Evolutionary conservation across 768 basidiomycete genomes (phyloP), one percentile per base, ranked within the genome.

Genomic region (Solioccasus polychromus): DNA sequence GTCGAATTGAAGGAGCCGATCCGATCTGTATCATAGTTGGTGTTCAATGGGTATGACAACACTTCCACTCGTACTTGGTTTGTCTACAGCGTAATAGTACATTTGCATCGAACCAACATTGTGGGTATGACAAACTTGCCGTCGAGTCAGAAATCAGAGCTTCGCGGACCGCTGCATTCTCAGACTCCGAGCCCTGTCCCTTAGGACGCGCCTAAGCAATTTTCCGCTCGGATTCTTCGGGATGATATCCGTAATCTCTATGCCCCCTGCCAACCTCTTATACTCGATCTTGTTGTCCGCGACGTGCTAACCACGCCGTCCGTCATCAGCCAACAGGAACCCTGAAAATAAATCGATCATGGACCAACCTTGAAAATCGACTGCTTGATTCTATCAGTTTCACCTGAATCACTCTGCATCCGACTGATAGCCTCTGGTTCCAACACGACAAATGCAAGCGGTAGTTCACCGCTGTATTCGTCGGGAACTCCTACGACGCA

Each of bases 381-480:
- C 25, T 51, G 51, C 44, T 68, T 70, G 36, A 74, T 60, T 36
- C 63, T 58, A 3, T 68, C 62, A 1, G 55, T 68, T 22, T 66
- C 52, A 26, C 70, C 59, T 26, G 61, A 58, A 31, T 62, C 49
- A 18, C 71, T 24, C 25, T 44, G 45, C 28, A 68, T 65, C 35
- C 73, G 68, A 28, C 61, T 59, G 9, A 69, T 68, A 5, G 71
- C 66, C 12, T 69, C 68, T 5, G 61, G 53, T 36, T 66, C 66
- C 15, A 80, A 72, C 3, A 83, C 83, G 18, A 89, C 68, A 59
- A 78, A 89, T 8, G 88, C 87, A 42, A 85, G 56, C 1, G 88
- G 87, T 9, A 86, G 53, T 59, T 91, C 87, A n/a, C 88, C 86
- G 45, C 76, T 84, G 59, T 83, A 88, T 19, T 88, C 86, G 54